Percentiles rank a stretch among this genome's conserved stretches.
Evolutionary conservation across 768 basidiomycete genomes (phyloP).

Genomic region (Mycena sanguinolenta): DNA sequence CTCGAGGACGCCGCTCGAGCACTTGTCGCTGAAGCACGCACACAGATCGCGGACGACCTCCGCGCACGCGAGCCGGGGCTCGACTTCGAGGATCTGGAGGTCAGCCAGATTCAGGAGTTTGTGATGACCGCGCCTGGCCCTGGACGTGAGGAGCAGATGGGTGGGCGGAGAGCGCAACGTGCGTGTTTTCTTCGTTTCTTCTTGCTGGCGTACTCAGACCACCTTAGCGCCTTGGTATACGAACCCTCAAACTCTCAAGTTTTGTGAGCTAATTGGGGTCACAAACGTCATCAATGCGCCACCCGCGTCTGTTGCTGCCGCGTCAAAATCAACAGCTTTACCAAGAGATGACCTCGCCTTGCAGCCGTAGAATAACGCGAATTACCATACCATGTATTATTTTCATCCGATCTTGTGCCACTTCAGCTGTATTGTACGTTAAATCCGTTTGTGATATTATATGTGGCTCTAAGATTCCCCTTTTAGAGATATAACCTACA

Average conservation of each 20-base stretch:
- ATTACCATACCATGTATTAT: neutral
- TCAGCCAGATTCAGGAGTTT: constrained; percentile 77
- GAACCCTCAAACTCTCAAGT: constrained; percentile 91
- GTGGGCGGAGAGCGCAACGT: constrained; percentile 47
- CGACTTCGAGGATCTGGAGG: constrained; percentile 48
- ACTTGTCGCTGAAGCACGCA: constrained; percentile 71
- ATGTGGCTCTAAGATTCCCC: neutral
- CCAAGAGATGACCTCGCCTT: constrained; percentile 5
- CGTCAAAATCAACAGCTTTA: neutral
- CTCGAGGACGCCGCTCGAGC: constrained; percentile 64
- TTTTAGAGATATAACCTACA: constrained; percentile 4
- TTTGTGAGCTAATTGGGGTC: constrained; percentile 84
- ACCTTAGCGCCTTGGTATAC: constrained; percentile 80
- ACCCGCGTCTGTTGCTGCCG: neutral
- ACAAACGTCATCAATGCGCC: constrained; percentile 68
- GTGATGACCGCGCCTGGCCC: constrained; percentile 75
- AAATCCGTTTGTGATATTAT: neutral
- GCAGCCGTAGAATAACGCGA: constrained; percentile 2
- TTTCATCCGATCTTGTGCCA: constrained; percentile 6
- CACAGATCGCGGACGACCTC: constrained; percentile 79
- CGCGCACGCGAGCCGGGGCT: constrained; percentile 40
- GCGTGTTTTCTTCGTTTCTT: constrained; percentile 36
- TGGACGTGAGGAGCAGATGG: constrained; percentile 50
- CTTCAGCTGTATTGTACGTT: neutral
- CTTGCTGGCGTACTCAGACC: constrained; percentile 15